Conservation (phyloP, 208 protist species). For the Wallacemonas sp. region DNA sequence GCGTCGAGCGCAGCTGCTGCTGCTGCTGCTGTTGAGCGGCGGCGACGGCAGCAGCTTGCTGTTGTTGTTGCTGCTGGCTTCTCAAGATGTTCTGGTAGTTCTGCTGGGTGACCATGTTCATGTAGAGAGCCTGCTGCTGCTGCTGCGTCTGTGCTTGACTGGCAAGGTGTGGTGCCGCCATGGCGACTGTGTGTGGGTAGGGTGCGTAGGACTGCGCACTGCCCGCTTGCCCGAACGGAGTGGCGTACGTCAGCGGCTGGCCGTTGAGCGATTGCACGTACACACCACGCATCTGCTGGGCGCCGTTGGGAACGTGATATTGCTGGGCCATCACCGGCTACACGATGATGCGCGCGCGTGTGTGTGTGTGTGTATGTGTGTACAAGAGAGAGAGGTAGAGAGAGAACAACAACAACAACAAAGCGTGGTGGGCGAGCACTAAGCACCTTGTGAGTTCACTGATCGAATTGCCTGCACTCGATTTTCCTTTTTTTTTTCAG, state of each 20-base stretch:
- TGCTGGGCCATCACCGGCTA: neutral
- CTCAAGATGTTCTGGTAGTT: neutral
- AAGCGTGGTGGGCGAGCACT: no score
- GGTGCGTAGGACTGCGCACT: neutral
- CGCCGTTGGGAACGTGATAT: neutral
- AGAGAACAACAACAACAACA: conserved; percentile 4
- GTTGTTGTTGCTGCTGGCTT: conserved; percentile 4
- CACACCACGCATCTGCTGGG: neutral
- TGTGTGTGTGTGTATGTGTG: conserved; percentile 5
- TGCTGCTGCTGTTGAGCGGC: conserved; percentile 3
- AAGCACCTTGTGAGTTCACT: no score
- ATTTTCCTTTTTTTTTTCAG: no score
- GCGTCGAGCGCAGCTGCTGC: neutral
- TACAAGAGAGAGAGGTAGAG: neutral
- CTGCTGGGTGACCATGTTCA: neutral
- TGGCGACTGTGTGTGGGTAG: neutral
- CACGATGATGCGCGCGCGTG: neutral
- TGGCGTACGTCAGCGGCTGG: neutral
- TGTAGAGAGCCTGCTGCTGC: conserved; percentile 2
- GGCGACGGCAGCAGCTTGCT: neutral
- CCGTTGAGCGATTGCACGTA: neutral
- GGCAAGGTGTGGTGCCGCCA: neutral
- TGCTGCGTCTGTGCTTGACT: neutral
- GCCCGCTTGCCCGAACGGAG: neutral
- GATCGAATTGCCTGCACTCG: no score